Percentiles rank a stretch among this genome's conserved stretches.
These are phyloP conservation scores for Salix dunnii DNA, from an alignment of 345 rosid species.

Conservation along the genomic window DNA sequence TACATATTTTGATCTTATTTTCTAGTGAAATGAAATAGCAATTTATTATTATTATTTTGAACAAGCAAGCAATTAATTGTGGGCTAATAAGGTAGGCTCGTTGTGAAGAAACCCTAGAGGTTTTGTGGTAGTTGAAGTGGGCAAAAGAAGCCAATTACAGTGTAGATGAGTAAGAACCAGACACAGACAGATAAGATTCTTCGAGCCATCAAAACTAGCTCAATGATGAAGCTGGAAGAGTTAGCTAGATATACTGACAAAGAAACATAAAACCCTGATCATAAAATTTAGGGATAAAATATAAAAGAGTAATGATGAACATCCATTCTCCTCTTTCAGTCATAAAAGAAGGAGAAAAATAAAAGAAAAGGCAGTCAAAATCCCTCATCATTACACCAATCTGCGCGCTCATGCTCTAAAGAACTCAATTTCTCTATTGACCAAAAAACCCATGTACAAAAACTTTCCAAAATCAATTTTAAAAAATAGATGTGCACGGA, in stretches of 20 bases:
- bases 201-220: constrained; percentile 36
- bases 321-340: constrained; percentile 30
- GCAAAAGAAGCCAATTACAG: constrained; percentile 15
- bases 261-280: constrained; percentile 27
- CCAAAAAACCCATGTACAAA: constrained; percentile 14
- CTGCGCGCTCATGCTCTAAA: constrained; percentile 33
- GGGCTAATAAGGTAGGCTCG: too few species aligned
- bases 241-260: constrained; percentile 30
- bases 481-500: background rate
- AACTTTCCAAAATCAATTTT: background rate
- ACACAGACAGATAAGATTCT: constrained; percentile 46
- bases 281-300: constrained; percentile 29
- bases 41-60: too few species aligned
- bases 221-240: constrained; percentile 41
- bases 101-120: constrained; percentile 12
- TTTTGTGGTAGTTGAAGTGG: background rate
- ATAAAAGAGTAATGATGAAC: constrained; percentile 46
- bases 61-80: too few species aligned
- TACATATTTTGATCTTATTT: background rate
- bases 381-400: constrained; percentile 67
- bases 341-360: constrained; percentile 17
- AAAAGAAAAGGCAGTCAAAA: constrained; percentile 35
- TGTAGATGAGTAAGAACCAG: constrained; percentile 21
- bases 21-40: background rate
- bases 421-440: constrained; percentile 13